Percentiles rank a stretch among this genome's conserved stretches.
These are phyloP conservation scores for Telopea speciosissima DNA, from an alignment of 177 flowering plant species.

Conservation along the genomic window DNA sequence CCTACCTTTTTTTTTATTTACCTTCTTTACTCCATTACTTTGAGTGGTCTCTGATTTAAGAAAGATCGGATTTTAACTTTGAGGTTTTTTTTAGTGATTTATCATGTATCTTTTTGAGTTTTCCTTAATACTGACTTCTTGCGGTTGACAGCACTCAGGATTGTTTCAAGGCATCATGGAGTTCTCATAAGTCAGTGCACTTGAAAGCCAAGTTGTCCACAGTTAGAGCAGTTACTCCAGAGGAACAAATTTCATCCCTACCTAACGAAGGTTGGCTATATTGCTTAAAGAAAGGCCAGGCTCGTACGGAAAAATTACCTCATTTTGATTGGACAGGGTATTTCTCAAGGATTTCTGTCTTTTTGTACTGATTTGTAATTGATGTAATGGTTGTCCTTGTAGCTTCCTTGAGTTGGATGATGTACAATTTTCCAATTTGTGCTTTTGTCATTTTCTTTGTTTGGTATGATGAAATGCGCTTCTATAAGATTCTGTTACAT, in stretches of 20 bases:
- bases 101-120: background rate
- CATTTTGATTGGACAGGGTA: constrained; percentile 98
- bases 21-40: background rate
- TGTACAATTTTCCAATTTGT: background rate
- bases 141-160: constrained; percentile 65
- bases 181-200: constrained; percentile 85
- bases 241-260: constrained; percentile 35
- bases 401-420: background rate
- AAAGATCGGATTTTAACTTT: background rate
- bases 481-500: background rate
- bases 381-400: background rate
- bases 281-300: constrained; percentile 81
- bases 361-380: constrained; percentile 2
- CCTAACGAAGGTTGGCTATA: constrained; percentile 70
- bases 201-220: constrained; percentile 52
- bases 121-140: background rate
- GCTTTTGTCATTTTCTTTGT: background rate
- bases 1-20: no score
- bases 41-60: background rate
- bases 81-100: background rate
- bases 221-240: constrained; percentile 22
- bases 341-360: constrained; percentile 9
- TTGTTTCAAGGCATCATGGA: constrained; percentile 95
- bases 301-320: constrained; percentile 69
- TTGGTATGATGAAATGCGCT: background rate